Conservation (phyloP, 2,329 filamentous ascomycete species). For the Pestalotiopsis sp. region DNA sequence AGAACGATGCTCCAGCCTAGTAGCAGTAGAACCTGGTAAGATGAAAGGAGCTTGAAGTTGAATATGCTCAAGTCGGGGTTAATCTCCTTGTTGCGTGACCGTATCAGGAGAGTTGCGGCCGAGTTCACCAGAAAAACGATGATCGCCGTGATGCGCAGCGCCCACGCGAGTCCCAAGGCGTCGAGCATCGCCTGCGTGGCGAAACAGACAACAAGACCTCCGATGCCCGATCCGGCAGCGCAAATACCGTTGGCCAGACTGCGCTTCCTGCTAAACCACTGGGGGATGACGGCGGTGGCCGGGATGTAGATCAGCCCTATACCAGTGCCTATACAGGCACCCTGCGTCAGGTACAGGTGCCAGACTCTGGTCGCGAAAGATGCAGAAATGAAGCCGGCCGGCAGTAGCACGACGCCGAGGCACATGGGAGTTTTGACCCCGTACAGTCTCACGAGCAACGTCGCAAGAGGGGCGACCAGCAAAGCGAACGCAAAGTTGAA, state of each 20-base stretch:
- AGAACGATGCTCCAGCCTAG: slow-evolving; percentile 61
- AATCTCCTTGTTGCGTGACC: background rate
- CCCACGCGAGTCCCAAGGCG: slow-evolving; percentile 58
- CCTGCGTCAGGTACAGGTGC: slow-evolving; percentile 42
- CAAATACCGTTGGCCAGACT: slow-evolving; percentile 63
- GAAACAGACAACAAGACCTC: slow-evolving; percentile 47
- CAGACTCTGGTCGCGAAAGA: background rate
- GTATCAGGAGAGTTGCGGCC: background rate
- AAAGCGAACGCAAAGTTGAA: slow-evolving; percentile 51
- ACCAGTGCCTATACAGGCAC: slow-evolving; percentile 61
- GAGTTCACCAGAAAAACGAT: background rate
- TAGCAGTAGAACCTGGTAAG: slow-evolving; percentile 54
- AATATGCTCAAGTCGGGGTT: background rate
- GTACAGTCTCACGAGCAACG: slow-evolving; percentile 26
- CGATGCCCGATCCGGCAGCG: slow-evolving; percentile 60
- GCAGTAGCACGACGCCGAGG: background rate
- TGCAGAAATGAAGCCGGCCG: background rate
- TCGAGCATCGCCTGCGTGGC: slow-evolving; percentile 58
- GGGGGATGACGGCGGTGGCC: slow-evolving; percentile 57
- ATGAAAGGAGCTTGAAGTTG: slow-evolving; percentile 29
- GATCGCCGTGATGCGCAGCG: slow-evolving; percentile 39
- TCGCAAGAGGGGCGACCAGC: slow-evolving; percentile 42
- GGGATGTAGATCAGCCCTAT: slow-evolving; percentile 64
- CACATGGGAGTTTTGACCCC: slow-evolving; percentile 39
- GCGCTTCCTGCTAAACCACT: slow-evolving; percentile 64